Conservation (phyloP, 192 early-diverging fungal species). For the Coemansia sp. region DNA sequence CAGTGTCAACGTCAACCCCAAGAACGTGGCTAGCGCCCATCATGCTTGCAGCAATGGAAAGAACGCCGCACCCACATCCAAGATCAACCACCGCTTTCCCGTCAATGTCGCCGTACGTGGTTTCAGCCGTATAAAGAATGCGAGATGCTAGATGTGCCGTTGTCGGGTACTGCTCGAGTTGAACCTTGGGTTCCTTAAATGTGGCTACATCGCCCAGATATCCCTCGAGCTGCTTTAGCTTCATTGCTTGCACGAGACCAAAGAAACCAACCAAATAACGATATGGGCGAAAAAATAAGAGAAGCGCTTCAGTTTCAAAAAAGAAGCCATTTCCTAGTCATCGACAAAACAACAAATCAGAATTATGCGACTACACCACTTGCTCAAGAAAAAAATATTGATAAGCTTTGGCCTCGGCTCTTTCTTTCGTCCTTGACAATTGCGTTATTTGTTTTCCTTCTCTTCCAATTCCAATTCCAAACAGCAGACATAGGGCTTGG, state of each 20-base stretch:
- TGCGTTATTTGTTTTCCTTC: background rate
- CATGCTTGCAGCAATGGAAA: conserved; percentile 63
- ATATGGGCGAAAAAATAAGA: too few relatives aligned
- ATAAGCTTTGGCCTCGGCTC: too few relatives aligned
- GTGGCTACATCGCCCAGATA: conserved; percentile 62
- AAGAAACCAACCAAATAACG: too few relatives aligned
- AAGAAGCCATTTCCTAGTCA: too few relatives aligned
- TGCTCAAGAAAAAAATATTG: too few relatives aligned
- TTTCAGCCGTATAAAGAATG: conserved; percentile 75
- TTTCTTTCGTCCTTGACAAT: too few relatives aligned
- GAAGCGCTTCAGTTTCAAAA: too few relatives aligned
- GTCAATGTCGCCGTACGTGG: conserved; percentile 69
- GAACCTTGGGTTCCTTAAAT: conserved; percentile 69
- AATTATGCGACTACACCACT: too few relatives aligned
- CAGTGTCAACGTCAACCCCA: conserved; percentile 71
- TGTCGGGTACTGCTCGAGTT: conserved; percentile 78
- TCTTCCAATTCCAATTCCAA: too few relatives aligned
- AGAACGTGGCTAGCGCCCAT: conserved; percentile 57
- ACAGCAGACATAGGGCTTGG: too few relatives aligned
- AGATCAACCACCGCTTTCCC: conserved; percentile 71
- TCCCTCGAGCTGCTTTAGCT: conserved; percentile 70
- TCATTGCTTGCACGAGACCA: conserved; percentile 47
- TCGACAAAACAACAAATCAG: too few relatives aligned
- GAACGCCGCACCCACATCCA: conserved; percentile 76
- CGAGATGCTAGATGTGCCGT: conserved; percentile 72